phyloP scores from a whole-genome alignment of 163 green algal species.

The Chlorella variabilis region DNA sequence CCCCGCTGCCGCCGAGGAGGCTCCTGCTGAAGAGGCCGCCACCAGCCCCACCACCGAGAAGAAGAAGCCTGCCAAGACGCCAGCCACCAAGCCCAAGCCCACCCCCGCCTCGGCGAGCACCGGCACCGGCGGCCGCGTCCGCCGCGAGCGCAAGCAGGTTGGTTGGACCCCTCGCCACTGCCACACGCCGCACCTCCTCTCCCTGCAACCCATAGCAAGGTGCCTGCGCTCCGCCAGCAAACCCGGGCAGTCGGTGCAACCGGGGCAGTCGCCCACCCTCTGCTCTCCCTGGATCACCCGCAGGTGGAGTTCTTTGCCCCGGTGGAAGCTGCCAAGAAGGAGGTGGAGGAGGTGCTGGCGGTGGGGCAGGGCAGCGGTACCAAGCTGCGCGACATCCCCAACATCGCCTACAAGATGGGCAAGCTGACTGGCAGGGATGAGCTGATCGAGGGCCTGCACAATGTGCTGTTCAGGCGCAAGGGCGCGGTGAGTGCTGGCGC shows the following conservation, averaged over 20 bases:
- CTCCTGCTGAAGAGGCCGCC: neutral
- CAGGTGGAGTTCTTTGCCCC: slow-evolving; percentile 23
- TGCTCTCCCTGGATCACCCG: too few relatives aligned
- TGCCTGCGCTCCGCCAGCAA: too few relatives aligned
- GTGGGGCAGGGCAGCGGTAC: slow-evolving; percentile 49
- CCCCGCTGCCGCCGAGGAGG: neutral
- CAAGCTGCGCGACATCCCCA: slow-evolving; percentile 62
- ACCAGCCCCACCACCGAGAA: neutral
- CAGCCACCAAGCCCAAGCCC: neutral
- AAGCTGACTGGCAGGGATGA: slow-evolving; percentile 54
- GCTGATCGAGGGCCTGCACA: slow-evolving; percentile 55
- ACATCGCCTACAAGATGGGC: slow-evolving; percentile 54
- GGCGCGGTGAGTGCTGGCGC: slow-evolving; percentile 49
- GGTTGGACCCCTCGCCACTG: neutral
- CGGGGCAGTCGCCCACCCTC: too few relatives aligned
- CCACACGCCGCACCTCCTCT: neutral
- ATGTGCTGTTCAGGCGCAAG: slow-evolving; percentile 54
- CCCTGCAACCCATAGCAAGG: neutral
- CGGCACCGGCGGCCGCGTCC: slow-evolving; percentile 19
- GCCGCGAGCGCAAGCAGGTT: slow-evolving; percentile 45
- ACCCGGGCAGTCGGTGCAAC: too few relatives aligned
- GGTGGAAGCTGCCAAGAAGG: slow-evolving; percentile 15
- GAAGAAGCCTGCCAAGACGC: neutral
- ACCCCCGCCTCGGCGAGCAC: slow-evolving; percentile 21
- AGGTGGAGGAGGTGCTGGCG: slow-evolving; percentile 7